phyloP scores from a whole-genome alignment of 352 stramenopile species.

The Peronospora destructor region DNA sequence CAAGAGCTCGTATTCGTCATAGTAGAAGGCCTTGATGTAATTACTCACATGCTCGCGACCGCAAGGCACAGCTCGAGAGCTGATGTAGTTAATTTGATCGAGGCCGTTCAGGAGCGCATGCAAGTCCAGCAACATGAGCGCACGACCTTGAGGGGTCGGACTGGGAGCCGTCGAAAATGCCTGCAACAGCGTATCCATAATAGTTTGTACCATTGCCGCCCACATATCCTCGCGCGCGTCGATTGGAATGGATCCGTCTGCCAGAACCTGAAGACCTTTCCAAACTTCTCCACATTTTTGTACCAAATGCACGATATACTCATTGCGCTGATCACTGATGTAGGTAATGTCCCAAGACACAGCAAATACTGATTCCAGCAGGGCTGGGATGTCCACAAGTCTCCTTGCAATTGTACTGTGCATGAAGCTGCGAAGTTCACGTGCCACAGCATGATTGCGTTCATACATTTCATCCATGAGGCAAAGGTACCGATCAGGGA shows the following conservation, averaged over 20 bases:
- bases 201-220: conserved; percentile 68
- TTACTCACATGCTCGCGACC: conserved; percentile 65
- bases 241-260: conserved; percentile 56
- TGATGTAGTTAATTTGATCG: conserved; percentile 77
- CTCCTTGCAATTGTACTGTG: conserved; percentile 45
- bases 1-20: conserved; percentile 72
- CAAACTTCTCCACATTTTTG: conserved; percentile 75
- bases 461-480: conserved; percentile 68
- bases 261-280: conserved; percentile 61
- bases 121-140: conserved; percentile 96
- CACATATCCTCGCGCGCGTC: conserved; percentile 73
- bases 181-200: conserved; percentile 88
- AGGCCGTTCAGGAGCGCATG: conserved; percentile 82
- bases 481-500: conserved; percentile 56
- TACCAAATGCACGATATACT: conserved; percentile 76
- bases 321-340: conserved; percentile 64
- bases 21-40: conserved; percentile 90
- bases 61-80: conserved; percentile 35
- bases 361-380: conserved; percentile 39
- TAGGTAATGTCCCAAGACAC: conserved; percentile 65
- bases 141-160: conserved; percentile 91
- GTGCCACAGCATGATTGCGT: conserved; percentile 37
- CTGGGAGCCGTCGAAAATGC: conserved; percentile 85
- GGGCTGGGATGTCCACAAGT: conserved; percentile 37
- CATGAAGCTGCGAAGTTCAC: conserved; percentile 58